Evolutionary conservation across 2,329 filamentous ascomycete species (phyloP), one percentile per base, ranked within the genome.

Genomic region (Endocalyx cinctus): DNA sequence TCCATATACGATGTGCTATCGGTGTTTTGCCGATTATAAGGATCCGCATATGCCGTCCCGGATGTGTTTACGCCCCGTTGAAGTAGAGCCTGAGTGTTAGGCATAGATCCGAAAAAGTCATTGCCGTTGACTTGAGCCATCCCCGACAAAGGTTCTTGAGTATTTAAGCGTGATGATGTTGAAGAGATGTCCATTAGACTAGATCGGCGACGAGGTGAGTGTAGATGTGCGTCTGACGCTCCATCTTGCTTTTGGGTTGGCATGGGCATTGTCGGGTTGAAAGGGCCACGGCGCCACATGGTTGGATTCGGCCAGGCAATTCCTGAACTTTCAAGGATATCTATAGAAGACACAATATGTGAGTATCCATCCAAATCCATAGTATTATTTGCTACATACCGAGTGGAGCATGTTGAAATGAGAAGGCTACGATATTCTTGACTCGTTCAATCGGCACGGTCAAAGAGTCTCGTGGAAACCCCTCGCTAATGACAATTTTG

Each of bases 321-420:
- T 4, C 73, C 74, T 3, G 78, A 79, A 39, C 66, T 69, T 57
- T 92, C 84, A 18, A 94, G 70, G 16, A 89, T 67, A 26, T 84
- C 87, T 87, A 45, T 14, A 23, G 15, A 19, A 12, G 12, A 7
- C 14, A 39, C 59, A 47, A 30, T 46, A 14, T 43, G 39, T 27
- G 27, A 15, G 6, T 17, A 19, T 18, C 39, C 4, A 30, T 37
- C 31, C 29, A 14, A 3, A 5, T 3, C 20, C 27, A 31, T 13
- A 40, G 23, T 6, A 32, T 16, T 25, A 25, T 13, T 14, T 6
- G 23, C 12, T 17, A 60, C 69, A 45, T 64, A 90, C 87, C 72
- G 34, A 84, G 62, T 1, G 87, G 87, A 20, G 84, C 87, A 64
- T 92, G 85, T 51, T 92, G 85, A 49, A 94, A 94, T 1, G 87